These are phyloP conservation scores for Daedaleopsis nitida DNA, from an alignment of 768 basidiomycete genomes.

Conservation along the genomic window DNA sequence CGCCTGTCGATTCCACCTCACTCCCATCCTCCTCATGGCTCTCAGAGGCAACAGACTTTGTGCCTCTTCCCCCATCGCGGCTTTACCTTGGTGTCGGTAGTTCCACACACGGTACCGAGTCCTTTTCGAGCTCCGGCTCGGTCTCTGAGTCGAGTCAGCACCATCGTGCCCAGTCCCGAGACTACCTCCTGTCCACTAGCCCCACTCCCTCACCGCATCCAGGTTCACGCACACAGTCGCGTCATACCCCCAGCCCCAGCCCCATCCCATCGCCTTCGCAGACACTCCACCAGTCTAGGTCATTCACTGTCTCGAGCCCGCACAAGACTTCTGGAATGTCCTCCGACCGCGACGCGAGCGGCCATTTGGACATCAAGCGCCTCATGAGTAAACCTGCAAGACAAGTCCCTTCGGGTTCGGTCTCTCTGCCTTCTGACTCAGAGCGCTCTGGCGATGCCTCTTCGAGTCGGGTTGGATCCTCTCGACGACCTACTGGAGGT, in stretches of 20 bases:
- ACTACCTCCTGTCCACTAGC: slow-evolving; percentile 10
- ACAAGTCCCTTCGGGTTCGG: slow-evolving; percentile 23
- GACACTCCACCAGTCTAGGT: slow-evolving; percentile 9
- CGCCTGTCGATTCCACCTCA: slow-evolving; percentile 11
- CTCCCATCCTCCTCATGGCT: slow-evolving; percentile 15
- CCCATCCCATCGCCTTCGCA: slow-evolving; percentile 7
- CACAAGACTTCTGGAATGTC: slow-evolving; percentile 26
- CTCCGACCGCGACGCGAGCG: slow-evolving; percentile 27
- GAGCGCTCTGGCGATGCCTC: slow-evolving; percentile 20
- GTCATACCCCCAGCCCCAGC: slow-evolving; percentile 11
- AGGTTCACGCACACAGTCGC: slow-evolving; percentile 7
- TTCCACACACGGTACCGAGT: slow-evolving; percentile 1
- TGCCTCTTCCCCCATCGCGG: not conserved
- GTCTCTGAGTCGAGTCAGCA: slow-evolving; percentile 12
- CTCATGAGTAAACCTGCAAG: slow-evolving; percentile 33
- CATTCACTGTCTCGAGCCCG: slow-evolving; percentile 11
- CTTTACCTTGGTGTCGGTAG: slow-evolving; percentile 9
- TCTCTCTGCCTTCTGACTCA: slow-evolving; percentile 28
- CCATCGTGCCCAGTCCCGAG: slow-evolving; percentile 12
- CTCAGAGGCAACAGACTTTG: slow-evolving; percentile 12
- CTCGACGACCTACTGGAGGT: slow-evolving; percentile 4
- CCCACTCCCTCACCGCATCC: not conserved
- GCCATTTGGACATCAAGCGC: slow-evolving; percentile 32
- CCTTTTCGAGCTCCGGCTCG: slow-evolving; percentile 14
- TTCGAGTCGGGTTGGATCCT: slow-evolving; percentile 2